These are phyloP conservation scores for Massariosphaeria phaeospora DNA, from an alignment of 495 filamentous ascomycete species.

Conservation along the genomic window DNA sequence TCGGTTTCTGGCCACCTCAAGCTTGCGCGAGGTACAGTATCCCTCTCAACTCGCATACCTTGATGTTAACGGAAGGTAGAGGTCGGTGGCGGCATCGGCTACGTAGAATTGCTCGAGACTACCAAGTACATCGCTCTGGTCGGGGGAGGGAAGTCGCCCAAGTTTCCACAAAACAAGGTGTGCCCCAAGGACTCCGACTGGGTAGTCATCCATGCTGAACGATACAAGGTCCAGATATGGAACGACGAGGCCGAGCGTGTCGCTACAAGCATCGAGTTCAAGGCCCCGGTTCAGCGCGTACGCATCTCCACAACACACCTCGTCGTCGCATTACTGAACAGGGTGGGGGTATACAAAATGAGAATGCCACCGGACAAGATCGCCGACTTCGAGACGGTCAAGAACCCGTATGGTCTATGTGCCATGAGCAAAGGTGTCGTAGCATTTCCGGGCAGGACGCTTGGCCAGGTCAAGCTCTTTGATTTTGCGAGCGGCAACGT, in stretches of 20 bases:
- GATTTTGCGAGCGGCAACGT: constrained; percentile 76
- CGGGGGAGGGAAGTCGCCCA: constrained; percentile 80
- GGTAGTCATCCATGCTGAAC: constrained; percentile 15
- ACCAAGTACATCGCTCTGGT: constrained; percentile 86
- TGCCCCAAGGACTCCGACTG: constrained; percentile 28
- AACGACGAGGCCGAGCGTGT: constrained; percentile 76
- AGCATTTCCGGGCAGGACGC: constrained; percentile 76
- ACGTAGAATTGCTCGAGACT: constrained; percentile 81
- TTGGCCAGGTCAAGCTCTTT: constrained; percentile 88
- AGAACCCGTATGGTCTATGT: constrained; percentile 80
- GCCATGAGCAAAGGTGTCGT: constrained; percentile 66
- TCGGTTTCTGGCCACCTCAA: constrained; percentile 17
- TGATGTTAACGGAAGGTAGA: constrained; percentile 47
- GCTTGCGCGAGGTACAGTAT: constrained; percentile 15
- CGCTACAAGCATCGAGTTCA: constrained; percentile 68
- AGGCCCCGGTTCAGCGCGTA: constrained; percentile 69
- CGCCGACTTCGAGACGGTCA: constrained; percentile 74
- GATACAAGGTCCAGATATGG: constrained; percentile 73
- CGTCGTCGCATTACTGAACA: constrained; percentile 75
- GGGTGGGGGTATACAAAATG: constrained; percentile 76
- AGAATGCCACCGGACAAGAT: constrained; percentile 68
- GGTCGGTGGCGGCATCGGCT: constrained; percentile 77
- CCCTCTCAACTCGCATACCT: neutral
- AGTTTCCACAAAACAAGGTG: constrained; percentile 84
- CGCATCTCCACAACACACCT: constrained; percentile 73